These are phyloP conservation scores for Echium plantagineum DNA, from an alignment of 257 asterid genomes.

Conservation along the genomic window DNA sequence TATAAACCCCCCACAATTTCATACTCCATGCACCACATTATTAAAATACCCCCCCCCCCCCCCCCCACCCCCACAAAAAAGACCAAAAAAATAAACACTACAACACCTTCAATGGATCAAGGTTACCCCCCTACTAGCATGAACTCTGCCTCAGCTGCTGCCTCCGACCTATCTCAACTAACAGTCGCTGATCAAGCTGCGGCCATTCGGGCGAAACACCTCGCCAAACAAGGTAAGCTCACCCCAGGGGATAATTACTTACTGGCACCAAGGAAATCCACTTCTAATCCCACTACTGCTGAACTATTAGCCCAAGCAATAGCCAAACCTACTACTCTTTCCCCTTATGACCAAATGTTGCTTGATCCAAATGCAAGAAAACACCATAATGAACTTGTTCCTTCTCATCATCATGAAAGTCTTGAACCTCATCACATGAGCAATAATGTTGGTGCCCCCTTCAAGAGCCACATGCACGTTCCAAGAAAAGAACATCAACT, in stretches of 20 bases:
- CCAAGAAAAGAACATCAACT: slow-evolving; percentile 30
- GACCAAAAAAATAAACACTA: not conserved
- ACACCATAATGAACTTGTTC: not conserved
- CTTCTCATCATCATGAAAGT: not conserved
- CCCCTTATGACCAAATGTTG: not conserved
- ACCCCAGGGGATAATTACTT: not conserved
- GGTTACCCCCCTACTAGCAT: not conserved
- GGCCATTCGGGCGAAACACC: not conserved
- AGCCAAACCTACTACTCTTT: not conserved
- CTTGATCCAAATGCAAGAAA: not conserved
- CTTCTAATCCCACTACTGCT: not conserved
- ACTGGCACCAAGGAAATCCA: not conserved
- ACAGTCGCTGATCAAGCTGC: slow-evolving; percentile 4
- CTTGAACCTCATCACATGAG: not conserved
- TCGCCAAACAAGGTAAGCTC: not conserved
- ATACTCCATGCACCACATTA: slow-evolving; percentile 1
- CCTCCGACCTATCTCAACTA: slow-evolving; percentile 2
- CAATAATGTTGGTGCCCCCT: not conserved
- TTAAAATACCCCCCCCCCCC: not conserved
- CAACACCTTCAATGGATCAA: not conserved
- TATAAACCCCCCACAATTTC: not conserved
- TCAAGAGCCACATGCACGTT: slow-evolving; percentile 6
- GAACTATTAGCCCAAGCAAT: not conserved
- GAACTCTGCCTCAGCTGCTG: not conserved
- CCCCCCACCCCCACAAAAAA: too few relatives aligned